phyloP scores from a whole-genome alignment of 257 asterid genomes.

The Euphrasia confusa region DNA sequence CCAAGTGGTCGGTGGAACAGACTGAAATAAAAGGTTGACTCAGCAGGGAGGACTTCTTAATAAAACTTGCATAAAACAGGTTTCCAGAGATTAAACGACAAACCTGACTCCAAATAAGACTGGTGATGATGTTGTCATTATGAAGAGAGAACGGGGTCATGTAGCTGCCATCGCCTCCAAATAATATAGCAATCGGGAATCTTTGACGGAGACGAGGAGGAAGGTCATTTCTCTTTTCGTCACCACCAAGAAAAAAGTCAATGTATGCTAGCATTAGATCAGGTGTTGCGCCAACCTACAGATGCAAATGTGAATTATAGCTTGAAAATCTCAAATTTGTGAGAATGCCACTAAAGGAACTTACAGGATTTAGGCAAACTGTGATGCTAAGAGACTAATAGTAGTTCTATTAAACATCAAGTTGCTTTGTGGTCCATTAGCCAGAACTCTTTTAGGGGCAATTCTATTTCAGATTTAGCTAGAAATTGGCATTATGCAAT shows the following conservation, averaged over 20 bases:
- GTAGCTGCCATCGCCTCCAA: constrained; percentile 98
- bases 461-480: too few species aligned
- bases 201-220: constrained; percentile 84
- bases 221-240: constrained; percentile 87
- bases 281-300: constrained; percentile 94
- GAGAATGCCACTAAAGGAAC: background rate
- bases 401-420: background rate
- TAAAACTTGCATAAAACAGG: constrained; percentile 9
- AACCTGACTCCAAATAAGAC: constrained; percentile 99
- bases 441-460: too few species aligned
- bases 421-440: background rate
- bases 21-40: constrained; percentile 39
- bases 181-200: constrained; percentile 79
- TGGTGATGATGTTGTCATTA: constrained; percentile 77
- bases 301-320: constrained; percentile 21
- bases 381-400: background rate
- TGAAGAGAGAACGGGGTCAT: constrained; percentile 90
- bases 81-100: constrained; percentile 23
- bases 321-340: constrained; percentile 11
- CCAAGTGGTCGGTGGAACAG: constrained; percentile 92
- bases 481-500: too few species aligned
- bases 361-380: background rate
- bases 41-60: too few species aligned
- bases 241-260: constrained; percentile 98
- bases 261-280: constrained; percentile 91